phyloP scores from a whole-genome alignment of 805 yeast genomes.

The Ogataea nitratoaversa region DNA sequence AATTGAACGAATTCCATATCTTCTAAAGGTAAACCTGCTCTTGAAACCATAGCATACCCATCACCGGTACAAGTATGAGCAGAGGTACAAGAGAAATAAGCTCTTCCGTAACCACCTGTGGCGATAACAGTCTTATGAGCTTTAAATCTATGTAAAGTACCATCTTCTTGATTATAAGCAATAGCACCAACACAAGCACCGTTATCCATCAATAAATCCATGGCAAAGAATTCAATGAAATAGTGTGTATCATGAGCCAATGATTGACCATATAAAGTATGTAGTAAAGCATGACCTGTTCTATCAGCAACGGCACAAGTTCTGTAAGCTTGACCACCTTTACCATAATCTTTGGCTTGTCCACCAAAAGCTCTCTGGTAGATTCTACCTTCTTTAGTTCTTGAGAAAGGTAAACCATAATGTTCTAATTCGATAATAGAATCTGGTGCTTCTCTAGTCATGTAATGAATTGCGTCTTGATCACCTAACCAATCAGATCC shows the following conservation, averaged over 20 bases:
- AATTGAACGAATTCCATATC: conserved; percentile 97
- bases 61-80: conserved; percentile 99
- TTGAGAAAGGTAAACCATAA: conserved; percentile 96
- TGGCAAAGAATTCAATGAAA: conserved; percentile 94
- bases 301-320: conserved; percentile 99
- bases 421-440: conserved; percentile 96
- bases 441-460: conserved; percentile 97
- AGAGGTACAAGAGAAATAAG: conserved; percentile 97
- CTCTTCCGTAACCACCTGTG: conserved; percentile 98
- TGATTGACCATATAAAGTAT: conserved; percentile 94
- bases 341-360: conserved; percentile 90
- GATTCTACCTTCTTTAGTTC: conserved; percentile 94
- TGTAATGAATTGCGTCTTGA: conserved; percentile 98
- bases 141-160: conserved; percentile 95
- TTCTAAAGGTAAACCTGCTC: conserved; percentile 97
- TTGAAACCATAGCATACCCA: conserved; percentile 95
- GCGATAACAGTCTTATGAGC: conserved; percentile 96
- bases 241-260: conserved; percentile 95
- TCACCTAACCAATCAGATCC: conserved; percentile 99
- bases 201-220: conserved; percentile 90
- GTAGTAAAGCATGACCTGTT: conserved; percentile 96
- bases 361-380: conserved; percentile 99
- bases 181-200: conserved; percentile 96
- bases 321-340: conserved; percentile 99
- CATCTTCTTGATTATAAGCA: conserved; percentile 98